These are phyloP conservation scores for Aspergillus thermomutatus DNA, from an alignment of 2,329 filamentous ascomycete species.

Conservation along the genomic window DNA sequence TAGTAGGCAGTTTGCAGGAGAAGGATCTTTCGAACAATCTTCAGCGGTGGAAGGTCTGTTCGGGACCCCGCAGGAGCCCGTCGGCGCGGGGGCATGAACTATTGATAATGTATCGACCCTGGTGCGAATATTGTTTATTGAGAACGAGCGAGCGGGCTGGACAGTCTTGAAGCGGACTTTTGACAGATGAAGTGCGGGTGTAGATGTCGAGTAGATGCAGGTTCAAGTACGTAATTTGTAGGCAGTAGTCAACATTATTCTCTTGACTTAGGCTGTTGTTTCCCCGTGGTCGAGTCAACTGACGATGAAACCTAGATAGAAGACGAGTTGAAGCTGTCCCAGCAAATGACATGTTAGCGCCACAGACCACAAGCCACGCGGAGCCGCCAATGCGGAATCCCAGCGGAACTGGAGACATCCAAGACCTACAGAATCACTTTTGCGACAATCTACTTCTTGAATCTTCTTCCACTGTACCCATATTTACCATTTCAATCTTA, in stretches of 20 bases:
- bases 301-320: background rate
- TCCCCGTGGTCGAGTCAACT: background rate
- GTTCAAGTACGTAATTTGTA: background rate
- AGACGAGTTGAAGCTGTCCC: background rate
- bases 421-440: too few relatives aligned
- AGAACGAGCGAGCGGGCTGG: background rate
- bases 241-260: background rate
- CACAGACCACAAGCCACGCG: background rate
- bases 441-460: background rate
- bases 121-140: background rate
- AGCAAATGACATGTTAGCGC: background rate
- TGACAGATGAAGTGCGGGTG: background rate
- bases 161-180: background rate
- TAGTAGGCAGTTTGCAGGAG: slow-evolving; percentile 65
- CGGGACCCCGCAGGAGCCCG: slow-evolving; percentile 64
- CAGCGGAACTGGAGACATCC: background rate
- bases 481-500: background rate
- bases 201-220: background rate
- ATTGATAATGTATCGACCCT: background rate
- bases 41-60: slow-evolving; percentile 63
- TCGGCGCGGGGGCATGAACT: slow-evolving; percentile 47
- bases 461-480: background rate
- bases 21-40: slow-evolving; percentile 65
- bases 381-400: background rate
- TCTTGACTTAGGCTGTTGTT: background rate